Conservation (phyloP, 225 moss, liverwort and hornwort species). For the Neckera pumila region DNA sequence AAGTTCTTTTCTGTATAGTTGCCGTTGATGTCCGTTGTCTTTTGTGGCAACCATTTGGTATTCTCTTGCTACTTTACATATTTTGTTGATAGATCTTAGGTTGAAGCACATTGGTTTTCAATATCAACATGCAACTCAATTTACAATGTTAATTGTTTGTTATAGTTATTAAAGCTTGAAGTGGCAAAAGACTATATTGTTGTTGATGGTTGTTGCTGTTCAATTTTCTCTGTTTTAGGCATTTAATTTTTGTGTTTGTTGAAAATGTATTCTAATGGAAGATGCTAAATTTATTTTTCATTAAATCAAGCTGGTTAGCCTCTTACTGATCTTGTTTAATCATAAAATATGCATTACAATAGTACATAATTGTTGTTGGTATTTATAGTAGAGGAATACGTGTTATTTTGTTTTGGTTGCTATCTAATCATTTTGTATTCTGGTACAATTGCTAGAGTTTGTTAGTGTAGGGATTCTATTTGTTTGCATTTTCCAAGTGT, state of each 20-base stretch:
- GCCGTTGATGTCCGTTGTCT: accelerated
- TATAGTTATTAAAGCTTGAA: background rate
- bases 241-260: background rate
- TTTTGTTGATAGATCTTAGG: background rate
- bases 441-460: background rate
- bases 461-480: background rate
- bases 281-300: background rate
- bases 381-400: background rate
- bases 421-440: background rate
- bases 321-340: background rate
- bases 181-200: background rate
- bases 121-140: background rate
- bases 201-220: background rate
- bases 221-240: background rate
- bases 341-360: too few species aligned
- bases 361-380: background rate
- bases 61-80: background rate
- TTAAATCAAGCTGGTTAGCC: too few species aligned
- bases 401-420: background rate
- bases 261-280: background rate
- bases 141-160: accelerated
- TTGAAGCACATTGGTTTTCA: background rate
- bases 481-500: accelerated
- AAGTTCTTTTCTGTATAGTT: background rate
- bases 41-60: accelerated